These are phyloP conservation scores for Erysimum cheiranthoides DNA, from an alignment of 345 rosid species.

Conservation along the genomic window DNA sequence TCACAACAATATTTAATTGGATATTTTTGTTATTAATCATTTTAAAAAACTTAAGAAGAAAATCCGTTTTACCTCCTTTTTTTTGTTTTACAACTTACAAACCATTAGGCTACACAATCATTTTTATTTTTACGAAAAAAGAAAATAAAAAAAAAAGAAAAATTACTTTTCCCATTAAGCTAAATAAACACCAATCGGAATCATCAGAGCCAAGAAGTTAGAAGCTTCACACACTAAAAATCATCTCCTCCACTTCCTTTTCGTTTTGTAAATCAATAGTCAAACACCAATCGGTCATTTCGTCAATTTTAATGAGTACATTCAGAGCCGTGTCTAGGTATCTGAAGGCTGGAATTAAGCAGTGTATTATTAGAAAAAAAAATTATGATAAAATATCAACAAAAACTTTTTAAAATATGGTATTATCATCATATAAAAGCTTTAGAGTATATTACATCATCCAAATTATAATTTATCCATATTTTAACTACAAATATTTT, in stretches of 20 bases:
- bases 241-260: conserved; percentile 13
- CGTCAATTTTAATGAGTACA: conserved; percentile 5
- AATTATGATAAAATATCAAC: no score
- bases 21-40: neutral
- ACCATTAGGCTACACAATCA: neutral
- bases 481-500: no score
- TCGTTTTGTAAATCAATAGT: conserved; percentile 19
- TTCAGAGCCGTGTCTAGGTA: no score
- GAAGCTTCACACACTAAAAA: conserved; percentile 14
- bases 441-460: no score
- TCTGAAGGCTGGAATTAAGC: no score
- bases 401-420: no score
- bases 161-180: neutral
- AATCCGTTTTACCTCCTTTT: neutral
- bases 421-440: no score
- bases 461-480: no score
- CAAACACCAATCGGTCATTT: conserved; percentile 11
- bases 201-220: conserved; percentile 11
- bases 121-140: neutral
- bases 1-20: neutral
- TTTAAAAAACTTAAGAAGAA: neutral
- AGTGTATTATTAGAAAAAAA: no score
- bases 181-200: neutral
- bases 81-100: neutral
- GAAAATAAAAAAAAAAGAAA: neutral